Base-by-base conservation (phyloP, 306 rosid species). In the Myrica gale region DNA sequence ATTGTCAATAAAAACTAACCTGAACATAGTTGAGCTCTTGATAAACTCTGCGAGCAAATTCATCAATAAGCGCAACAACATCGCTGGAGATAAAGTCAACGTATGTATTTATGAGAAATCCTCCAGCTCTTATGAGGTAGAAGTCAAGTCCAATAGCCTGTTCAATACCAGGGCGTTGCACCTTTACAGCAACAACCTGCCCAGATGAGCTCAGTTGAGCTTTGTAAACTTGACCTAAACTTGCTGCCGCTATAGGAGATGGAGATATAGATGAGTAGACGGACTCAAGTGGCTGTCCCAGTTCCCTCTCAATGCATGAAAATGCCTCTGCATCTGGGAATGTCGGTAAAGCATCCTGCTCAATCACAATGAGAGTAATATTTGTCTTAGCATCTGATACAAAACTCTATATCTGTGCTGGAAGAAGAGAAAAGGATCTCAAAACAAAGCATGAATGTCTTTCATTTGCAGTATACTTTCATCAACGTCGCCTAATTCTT, bases 11-110 rank as follows among this genome's bases (percentile, higher is more conserved):
- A 87, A 74, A 74, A 84, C 82, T 75, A 76, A 91, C 98, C 97
- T 94, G 98, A 72, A 94, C 98, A 83, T 91, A 94, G 87, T 94
- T 94, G 73, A 94, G 98, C 85, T 94, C 98, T 78, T 94, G 97
- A 83, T 89, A 94, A 67, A 94, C 98, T 86, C 97, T 87, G 69
- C 85, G 73, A 3, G 97, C 98, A 79, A 94, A 94, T 87, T 94
- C 98, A 50, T 94, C 98, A 62, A 92, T 79, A 73, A 92, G 91
- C 51, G 93, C 95, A 79, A 94, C 89, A 73, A 90, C 96, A 80
- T 94, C 97, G 51, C 88, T 91, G 71, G 95, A 78, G 76, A 94
- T 84, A n/a, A 86, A 44, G 71, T 89, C 91, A 80, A 91, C 96
- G 44, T 94, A 87, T 76, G 90, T 92, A 86, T 94, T 94, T 58